Evolutionary conservation across 768 basidiomycete species (phyloP).

Genomic region (Suillus subaureus): DNA sequence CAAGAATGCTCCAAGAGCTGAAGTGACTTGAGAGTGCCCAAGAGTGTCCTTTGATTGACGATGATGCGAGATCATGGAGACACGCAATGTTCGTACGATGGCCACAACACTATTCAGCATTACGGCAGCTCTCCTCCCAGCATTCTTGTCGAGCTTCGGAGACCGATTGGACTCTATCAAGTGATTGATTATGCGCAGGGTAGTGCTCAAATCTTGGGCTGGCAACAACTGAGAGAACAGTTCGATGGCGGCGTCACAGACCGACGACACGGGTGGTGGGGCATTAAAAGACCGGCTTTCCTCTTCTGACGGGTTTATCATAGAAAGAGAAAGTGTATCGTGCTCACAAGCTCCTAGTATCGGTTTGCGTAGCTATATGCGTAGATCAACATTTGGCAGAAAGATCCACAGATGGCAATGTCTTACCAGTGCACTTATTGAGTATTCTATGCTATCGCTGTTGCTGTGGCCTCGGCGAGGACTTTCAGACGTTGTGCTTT

Average conservation of each 20-base stretch:
- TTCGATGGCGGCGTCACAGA: slow-evolving; percentile 88
- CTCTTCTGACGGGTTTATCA: slow-evolving; percentile 44
- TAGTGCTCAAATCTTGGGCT: slow-evolving; percentile 67
- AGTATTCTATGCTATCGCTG: slow-evolving; percentile 77
- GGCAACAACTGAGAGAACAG: slow-evolving; percentile 82
- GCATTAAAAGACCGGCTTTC: slow-evolving; percentile 58
- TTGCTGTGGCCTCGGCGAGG: slow-evolving; percentile 49
- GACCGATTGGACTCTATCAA: slow-evolving; percentile 71
- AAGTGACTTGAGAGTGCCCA: slow-evolving; percentile 63
- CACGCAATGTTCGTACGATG: slow-evolving; percentile 67
- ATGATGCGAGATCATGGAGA: slow-evolving; percentile 50
- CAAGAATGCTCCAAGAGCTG: slow-evolving; percentile 66
- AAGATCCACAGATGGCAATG: neutral
- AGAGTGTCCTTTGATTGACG: slow-evolving; percentile 68
- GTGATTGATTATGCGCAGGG: slow-evolving; percentile 54
- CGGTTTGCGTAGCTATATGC: slow-evolving; percentile 54
- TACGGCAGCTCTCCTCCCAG: slow-evolving; percentile 84
- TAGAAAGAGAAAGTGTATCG: slow-evolving; percentile 75
- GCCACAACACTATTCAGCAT: slow-evolving; percentile 79
- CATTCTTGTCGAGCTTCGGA: slow-evolving; percentile 82
- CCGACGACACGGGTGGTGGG: slow-evolving; percentile 76
- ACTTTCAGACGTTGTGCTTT: slow-evolving; percentile 7
- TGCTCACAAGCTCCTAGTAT: slow-evolving; percentile 85
- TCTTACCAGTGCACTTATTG: slow-evolving; percentile 76
- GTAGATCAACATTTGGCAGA: neutral